Base-by-base conservation (phyloP, 352 stramenopile species). In the Phytophthora ohioensis region DNA sequence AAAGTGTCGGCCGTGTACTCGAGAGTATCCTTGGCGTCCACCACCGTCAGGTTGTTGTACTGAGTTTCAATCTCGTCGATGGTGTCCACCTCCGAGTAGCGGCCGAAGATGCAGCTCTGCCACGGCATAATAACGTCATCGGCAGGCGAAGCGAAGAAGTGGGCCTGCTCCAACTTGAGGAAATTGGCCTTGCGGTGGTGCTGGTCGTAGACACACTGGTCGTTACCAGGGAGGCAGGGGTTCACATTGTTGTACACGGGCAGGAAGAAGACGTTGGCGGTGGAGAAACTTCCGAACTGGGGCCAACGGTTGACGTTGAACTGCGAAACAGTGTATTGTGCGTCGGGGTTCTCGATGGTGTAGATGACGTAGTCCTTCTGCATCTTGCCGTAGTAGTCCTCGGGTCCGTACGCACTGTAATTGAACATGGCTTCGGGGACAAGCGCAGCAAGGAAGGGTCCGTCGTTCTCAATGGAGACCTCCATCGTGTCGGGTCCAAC, bases 71-170 rank as follows among this genome's bases (percentile, higher is more conserved):
- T 61, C 30, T 61, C 54, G 39, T 61, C 54, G 31, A 61, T 61
- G 2, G 54, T 61, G 53, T 66, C 52, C 10, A 85, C 73, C 36
- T 82, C 62, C 12, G 64, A 72, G 69, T 86, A 88, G 53, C 69
- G 71, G 4, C 78, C 78, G 35, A 84, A 68, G 35, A 85, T 68
- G 47, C 58, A 76, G 31, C 54, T 71, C 62, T 86, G 71, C 76
- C 74, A 88, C 42, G 78, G 78, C 47, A 78, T 70, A 39, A 86
- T 73, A 38, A 74, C 49, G 17, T 75, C 69, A 57, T 86, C 78
- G 9, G 52, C 47, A 36, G 75, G 58, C 7, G 80, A 86, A 0
- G 71, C 67, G 58, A 88, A 84, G 64, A 85, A 84, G 35, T 81
- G 73, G 2, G 71, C 78, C 31, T 67, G 58, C 41, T 69, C 48